A percentile compares a stretch with the other conserved stretches of the same genome.
phyloP scores from a whole-genome alignment of 495 filamentous ascomycete species.

The Trichoderma gamsii region DNA sequence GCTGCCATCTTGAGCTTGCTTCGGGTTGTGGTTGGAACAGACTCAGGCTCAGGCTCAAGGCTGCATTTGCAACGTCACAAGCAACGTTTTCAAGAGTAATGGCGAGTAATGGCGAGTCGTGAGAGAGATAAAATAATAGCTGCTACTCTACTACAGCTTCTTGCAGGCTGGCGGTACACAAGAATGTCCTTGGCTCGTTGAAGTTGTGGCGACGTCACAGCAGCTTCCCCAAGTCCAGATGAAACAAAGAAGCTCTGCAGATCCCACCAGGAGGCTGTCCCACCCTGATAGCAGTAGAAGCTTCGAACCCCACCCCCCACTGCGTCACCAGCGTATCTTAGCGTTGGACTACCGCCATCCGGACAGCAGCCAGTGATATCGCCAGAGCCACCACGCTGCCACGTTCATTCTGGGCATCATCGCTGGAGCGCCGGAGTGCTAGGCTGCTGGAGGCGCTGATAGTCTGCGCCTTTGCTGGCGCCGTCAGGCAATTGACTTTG shows the following conservation, averaged over 20 bases:
- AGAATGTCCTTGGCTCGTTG: neutral
- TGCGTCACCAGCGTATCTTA: slow-evolving; percentile 2
- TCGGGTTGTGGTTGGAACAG: neutral
- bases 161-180: neutral
- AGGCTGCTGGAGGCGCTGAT: too few species aligned
- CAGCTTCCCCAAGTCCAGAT: neutral
- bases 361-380: neutral
- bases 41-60: neutral
- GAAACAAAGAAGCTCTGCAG: neutral
- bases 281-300: slow-evolving; percentile 6
- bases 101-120: too few species aligned
- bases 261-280: neutral
- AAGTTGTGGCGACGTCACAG: neutral
- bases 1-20: slow-evolving; percentile 12
- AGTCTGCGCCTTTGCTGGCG: too few species aligned
- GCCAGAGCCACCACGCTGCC: neutral
- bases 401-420: neutral
- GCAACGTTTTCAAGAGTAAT: too few species aligned
- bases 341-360: neutral
- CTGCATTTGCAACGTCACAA: neutral
- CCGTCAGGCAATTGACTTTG: too few species aligned
- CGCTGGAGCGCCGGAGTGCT: neutral
- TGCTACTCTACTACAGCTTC: too few species aligned
- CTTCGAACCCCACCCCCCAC: neutral
- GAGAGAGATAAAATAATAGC: too few species aligned